Evolutionary conservation across 78 protist species (phyloP).

Genomic region (Monosiga brevicollis): DNA sequence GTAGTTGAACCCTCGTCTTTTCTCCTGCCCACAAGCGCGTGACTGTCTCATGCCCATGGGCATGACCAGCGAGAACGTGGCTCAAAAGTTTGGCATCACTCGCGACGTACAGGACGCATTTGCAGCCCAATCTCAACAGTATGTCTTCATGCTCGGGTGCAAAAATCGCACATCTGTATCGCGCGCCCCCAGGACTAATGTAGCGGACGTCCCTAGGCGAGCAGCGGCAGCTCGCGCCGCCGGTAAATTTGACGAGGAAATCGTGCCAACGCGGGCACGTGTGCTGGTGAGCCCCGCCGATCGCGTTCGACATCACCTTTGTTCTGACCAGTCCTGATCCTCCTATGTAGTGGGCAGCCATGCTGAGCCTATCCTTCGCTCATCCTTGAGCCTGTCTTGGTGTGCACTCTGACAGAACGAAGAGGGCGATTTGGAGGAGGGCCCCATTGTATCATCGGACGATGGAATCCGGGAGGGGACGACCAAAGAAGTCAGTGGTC

Average conservation of each 20-base stretch:
- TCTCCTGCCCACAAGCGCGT: constrained; percentile 12
- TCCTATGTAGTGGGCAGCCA: background rate
- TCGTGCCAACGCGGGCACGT: constrained; percentile 17
- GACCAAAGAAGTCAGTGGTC: background rate
- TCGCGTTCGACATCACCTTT: background rate
- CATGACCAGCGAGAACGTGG: constrained; percentile 68
- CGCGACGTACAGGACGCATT: constrained; percentile 74
- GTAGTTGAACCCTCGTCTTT: constrained; percentile 26
- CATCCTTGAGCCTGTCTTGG: background rate
- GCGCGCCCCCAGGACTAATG: too few relatives aligned
- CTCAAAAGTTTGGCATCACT: constrained; percentile 54
- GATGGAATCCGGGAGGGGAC: constrained; percentile 6
- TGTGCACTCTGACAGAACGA: background rate
- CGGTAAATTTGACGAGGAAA: constrained; percentile 1
- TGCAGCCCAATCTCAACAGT: constrained; percentile 54
- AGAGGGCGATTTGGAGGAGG: background rate
- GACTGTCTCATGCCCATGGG: constrained; percentile 77
- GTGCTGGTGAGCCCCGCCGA: constrained; percentile 4
- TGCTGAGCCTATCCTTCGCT: background rate
- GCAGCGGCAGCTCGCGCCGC: constrained; percentile 54
- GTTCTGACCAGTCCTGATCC: background rate
- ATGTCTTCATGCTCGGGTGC: constrained; percentile 43
- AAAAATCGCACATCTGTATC: too few relatives aligned
- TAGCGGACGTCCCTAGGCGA: constrained; percentile 61
- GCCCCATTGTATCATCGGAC: background rate